Conservation (phyloP, 768 basidiomycete species). For the Lactarius hengduanensis region DNA sequence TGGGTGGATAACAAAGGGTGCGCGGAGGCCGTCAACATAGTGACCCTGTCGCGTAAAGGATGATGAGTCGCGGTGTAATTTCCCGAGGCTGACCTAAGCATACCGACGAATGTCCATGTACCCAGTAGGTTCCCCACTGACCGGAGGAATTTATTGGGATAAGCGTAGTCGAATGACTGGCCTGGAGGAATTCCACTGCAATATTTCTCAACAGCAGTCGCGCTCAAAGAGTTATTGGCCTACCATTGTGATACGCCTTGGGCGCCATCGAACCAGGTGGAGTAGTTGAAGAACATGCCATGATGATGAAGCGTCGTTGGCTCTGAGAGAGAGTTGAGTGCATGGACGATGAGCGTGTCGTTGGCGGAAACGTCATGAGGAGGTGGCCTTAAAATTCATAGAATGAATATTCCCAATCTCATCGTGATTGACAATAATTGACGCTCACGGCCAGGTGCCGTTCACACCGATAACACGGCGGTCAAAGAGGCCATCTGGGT, state of each 20-base stretch:
- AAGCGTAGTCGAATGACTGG: slow-evolving; percentile 65
- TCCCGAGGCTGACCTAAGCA: slow-evolving; percentile 25
- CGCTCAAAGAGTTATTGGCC: slow-evolving; percentile 25
- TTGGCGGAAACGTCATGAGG: slow-evolving; percentile 67
- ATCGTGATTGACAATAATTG: neutral
- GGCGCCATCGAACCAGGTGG: slow-evolving; percentile 90
- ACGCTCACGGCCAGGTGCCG: slow-evolving; percentile 86
- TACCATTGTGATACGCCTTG: slow-evolving; percentile 81
- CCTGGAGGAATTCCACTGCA: slow-evolving; percentile 75
- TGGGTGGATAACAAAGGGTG: slow-evolving; percentile 78
- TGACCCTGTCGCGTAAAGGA: slow-evolving; percentile 53
- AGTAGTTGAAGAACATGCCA: slow-evolving; percentile 91
- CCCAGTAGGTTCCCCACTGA: slow-evolving; percentile 83
- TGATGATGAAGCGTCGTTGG: slow-evolving; percentile 84
- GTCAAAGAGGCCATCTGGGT: slow-evolving; percentile 78
- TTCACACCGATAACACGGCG: slow-evolving; percentile 87
- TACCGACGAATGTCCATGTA: slow-evolving; percentile 64
- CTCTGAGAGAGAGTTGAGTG: slow-evolving; percentile 64
- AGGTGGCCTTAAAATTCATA: slow-evolving; percentile 59
- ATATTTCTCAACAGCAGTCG: neutral
- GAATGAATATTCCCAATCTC: neutral
- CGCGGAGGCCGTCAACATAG: slow-evolving; percentile 91
- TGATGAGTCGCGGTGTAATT: neutral
- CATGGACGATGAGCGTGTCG: slow-evolving; percentile 78
- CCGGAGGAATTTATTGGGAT: slow-evolving; percentile 66